Conservation (phyloP, 768 basidiomycete species). For the Grammothele lineata region DNA sequence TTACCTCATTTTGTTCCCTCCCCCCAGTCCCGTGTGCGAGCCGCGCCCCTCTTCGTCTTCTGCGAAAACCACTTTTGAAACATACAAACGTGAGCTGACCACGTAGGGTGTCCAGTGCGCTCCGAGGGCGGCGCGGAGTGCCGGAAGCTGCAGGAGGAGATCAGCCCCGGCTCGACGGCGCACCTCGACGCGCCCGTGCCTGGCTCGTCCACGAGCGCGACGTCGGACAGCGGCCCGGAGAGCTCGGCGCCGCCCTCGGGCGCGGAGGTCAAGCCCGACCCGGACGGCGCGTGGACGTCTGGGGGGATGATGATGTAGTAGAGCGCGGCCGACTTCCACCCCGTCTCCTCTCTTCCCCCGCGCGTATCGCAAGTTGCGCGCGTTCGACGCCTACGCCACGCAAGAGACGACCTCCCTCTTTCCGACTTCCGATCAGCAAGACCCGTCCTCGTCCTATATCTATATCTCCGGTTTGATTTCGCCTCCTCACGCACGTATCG, state of each 20-base stretch:
- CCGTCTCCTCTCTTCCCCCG: background rate
- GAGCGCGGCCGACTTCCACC: background rate
- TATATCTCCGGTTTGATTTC: slow-evolving; percentile 9
- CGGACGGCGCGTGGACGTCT: slow-evolving; percentile 19
- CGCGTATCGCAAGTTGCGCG: background rate
- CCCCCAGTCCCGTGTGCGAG: background rate
- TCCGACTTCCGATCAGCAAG: background rate
- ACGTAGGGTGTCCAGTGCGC: slow-evolving; percentile 43
- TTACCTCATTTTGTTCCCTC: background rate
- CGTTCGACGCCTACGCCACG: background rate
- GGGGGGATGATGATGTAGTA: slow-evolving; percentile 21
- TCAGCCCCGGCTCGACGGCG: slow-evolving; percentile 15
- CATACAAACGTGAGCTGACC: background rate
- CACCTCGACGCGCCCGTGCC: slow-evolving; percentile 11
- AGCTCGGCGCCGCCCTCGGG: slow-evolving; percentile 12
- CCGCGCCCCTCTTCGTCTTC: background rate
- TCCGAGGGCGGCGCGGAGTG: slow-evolving; percentile 85
- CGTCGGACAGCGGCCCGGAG: slow-evolving; percentile 14
- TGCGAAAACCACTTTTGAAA: background rate
- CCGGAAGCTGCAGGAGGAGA: slow-evolving; percentile 37
- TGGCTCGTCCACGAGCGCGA: slow-evolving; percentile 1
- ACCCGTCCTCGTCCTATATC: slow-evolving; percentile 6
- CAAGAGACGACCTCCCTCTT: background rate
- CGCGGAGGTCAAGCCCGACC: slow-evolving; percentile 22
- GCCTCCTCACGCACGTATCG: slow-evolving; percentile 8